A percentile compares a stretch with the other conserved stretches of the same genome.
phyloP scores from a whole-genome alignment of 176 grass and related monocot species.

The Oryza brachyantha region DNA sequence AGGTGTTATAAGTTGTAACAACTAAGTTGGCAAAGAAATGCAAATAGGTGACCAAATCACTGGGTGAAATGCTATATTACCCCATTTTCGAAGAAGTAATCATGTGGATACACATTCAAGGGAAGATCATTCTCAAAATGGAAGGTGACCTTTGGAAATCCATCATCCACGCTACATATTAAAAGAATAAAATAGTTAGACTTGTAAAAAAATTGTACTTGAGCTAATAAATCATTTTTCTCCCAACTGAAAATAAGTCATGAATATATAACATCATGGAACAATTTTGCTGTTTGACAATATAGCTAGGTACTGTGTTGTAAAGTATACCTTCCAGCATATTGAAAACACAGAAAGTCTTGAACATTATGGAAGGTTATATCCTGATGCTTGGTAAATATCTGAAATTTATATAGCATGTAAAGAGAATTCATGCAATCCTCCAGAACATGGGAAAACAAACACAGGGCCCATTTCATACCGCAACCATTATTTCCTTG shows the following conservation, averaged over 20 bases:
- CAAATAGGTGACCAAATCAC: slow-evolving; percentile 4
- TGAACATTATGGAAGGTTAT: slow-evolving; percentile 67
- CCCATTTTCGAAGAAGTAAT: slow-evolving; percentile 94
- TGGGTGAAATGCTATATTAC: slow-evolving; percentile 46
- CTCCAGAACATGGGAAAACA: slow-evolving; percentile 15
- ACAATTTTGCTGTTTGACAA: slow-evolving; percentile 2
- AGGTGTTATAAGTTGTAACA: neutral
- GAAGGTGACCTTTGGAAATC: slow-evolving; percentile 75
- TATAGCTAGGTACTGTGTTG: slow-evolving; percentile 21
- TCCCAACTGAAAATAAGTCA: slow-evolving; percentile 21
- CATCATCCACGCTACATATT: slow-evolving; percentile 82
- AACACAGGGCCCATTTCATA: slow-evolving; percentile 30
- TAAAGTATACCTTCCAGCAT: slow-evolving; percentile 62
- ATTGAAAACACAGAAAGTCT: slow-evolving; percentile 83
- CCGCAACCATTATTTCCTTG: slow-evolving; percentile 69
- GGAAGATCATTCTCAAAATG: slow-evolving; percentile 77
- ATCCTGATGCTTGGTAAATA: slow-evolving; percentile 72
- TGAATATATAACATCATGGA: neutral
- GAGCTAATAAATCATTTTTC: neutral
- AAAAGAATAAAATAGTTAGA: slow-evolving; percentile 37
- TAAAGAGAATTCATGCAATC: slow-evolving; percentile 21
- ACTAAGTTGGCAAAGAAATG: neutral
- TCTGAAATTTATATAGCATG: slow-evolving; percentile 44
- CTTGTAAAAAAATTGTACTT: slow-evolving; percentile 9
- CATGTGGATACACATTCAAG: slow-evolving; percentile 90